Evolutionary conservation across 352 stramenopile genomes (phyloP).

Genomic region (Phytophthora palmivora): DNA sequence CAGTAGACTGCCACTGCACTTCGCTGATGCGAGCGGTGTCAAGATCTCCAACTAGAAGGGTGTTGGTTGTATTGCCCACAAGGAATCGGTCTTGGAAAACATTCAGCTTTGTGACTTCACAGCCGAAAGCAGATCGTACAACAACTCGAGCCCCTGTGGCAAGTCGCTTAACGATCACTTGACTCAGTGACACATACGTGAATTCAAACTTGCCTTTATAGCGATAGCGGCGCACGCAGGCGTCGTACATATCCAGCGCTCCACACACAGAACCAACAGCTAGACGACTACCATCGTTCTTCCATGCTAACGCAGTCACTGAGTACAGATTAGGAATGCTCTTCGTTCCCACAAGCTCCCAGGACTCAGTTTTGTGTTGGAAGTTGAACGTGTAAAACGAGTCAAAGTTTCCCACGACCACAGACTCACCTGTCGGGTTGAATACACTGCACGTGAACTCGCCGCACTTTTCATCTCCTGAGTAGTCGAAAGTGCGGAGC

Average conservation of each 20-base stretch:
- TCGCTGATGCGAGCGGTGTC: slow-evolving; percentile 93
- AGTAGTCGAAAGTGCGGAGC: slow-evolving; percentile 92
- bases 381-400: slow-evolving; percentile 92
- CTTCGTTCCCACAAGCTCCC: slow-evolving; percentile 86
- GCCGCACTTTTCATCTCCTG: slow-evolving; percentile 77
- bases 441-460: slow-evolving; percentile 85
- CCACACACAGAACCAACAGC: slow-evolving; percentile 93
- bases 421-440: slow-evolving; percentile 92
- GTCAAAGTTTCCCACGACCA: slow-evolving; percentile 95
- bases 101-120: slow-evolving; percentile 95
- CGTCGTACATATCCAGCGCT: slow-evolving; percentile 92
- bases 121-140: slow-evolving; percentile 90
- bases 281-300: slow-evolving; percentile 89
- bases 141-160: slow-evolving; percentile 87
- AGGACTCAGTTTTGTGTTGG: slow-evolving; percentile 84
- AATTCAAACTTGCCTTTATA: slow-evolving; percentile 97
- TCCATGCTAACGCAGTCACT: slow-evolving; percentile 93
- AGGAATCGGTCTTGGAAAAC: slow-evolving; percentile 95
- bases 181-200: slow-evolving; percentile 94
- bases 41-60: slow-evolving; percentile 92
- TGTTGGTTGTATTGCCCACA: slow-evolving; percentile 93
- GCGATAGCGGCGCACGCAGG: slow-evolving; percentile 89
- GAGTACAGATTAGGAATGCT: slow-evolving; percentile 94
- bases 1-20: slow-evolving; percentile 90
- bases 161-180: slow-evolving; percentile 95